A percentile compares a stretch with the other conserved stretches of the same genome.
Conservation (phyloP, 2,329 filamentous ascomycete genomes). For the Microsporum audouinii region DNA sequence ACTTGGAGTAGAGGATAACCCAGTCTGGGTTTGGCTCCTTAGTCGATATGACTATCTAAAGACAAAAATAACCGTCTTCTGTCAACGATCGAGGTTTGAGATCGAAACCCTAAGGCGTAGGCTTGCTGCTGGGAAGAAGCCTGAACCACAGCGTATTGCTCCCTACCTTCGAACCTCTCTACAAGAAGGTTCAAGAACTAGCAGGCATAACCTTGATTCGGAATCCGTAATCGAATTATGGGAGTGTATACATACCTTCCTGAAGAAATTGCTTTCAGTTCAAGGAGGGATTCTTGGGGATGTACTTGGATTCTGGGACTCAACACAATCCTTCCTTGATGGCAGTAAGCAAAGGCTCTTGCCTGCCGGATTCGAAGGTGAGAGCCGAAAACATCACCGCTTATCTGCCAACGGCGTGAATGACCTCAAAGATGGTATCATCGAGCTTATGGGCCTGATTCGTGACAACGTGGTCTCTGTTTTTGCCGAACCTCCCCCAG, state of each 20-base stretch:
- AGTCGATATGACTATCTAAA: constrained; percentile 85
- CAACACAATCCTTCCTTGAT: constrained; percentile 76
- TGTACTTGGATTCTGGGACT: constrained; percentile 88
- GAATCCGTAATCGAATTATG: constrained; percentile 77
- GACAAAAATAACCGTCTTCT: constrained; percentile 65
- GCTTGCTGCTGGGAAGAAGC: constrained; percentile 62
- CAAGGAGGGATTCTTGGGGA: constrained; percentile 75
- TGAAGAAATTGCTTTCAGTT: constrained; percentile 61
- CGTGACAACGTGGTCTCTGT: constrained; percentile 69
- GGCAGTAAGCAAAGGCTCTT: constrained; percentile 71
- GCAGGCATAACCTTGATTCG: constrained; percentile 58
- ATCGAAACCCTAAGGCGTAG: constrained; percentile 81
- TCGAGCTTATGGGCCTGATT: constrained; percentile 74
- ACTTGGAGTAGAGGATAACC: constrained; percentile 86
- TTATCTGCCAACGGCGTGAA: constrained; percentile 58
- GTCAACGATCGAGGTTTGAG: constrained; percentile 79
- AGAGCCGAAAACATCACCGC: constrained; percentile 69
- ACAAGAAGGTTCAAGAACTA: constrained; percentile 53
- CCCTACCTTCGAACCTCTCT: constrained; percentile 64
- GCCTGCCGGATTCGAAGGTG: constrained; percentile 68
- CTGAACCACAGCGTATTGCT: constrained; percentile 56
- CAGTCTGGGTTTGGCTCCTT: constrained; percentile 90
- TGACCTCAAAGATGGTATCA: constrained; percentile 63
- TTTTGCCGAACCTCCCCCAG: constrained; percentile 76
- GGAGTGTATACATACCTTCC: constrained; percentile 71